These are phyloP conservation scores for Microbotryum silenes-acaulis DNA, from an alignment of 1,284 basidiomycete species.

Conservation along the genomic window DNA sequence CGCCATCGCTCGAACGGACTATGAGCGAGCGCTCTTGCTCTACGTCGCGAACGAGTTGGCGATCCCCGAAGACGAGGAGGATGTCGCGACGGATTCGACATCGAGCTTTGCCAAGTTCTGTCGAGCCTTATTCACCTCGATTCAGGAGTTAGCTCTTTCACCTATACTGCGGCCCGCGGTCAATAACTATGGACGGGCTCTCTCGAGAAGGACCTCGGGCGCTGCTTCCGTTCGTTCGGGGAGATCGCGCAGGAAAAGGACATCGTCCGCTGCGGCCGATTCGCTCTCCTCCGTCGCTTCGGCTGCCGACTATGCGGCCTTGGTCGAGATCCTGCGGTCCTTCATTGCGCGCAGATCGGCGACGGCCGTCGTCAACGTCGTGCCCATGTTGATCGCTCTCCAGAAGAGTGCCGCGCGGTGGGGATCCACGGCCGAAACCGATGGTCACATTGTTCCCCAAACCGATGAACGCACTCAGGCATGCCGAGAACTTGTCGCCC, in stretches of 20 bases:
- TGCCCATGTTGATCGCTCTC: conserved; percentile 77
- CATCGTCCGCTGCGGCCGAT: conserved; percentile 38
- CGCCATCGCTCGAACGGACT: conserved; percentile 64
- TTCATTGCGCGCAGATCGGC: conserved; percentile 64
- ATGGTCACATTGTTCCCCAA: too few species aligned
- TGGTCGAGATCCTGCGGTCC: conserved; percentile 60
- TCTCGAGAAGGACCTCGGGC: conserved; percentile 31
- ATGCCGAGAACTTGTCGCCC: too few species aligned
- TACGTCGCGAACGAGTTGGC: conserved; percentile 66
- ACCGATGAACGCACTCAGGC: too few species aligned
- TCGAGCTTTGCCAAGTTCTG: conserved; percentile 51
- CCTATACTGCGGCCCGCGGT: conserved; percentile 51
- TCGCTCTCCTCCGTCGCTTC: conserved; percentile 42
- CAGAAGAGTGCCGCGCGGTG: conserved; percentile 48
- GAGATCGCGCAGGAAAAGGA: conserved; percentile 36
- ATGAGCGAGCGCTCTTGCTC: conserved; percentile 59
- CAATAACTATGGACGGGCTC: conserved; percentile 42
- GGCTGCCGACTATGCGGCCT: conserved; percentile 67
- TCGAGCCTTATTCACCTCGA: conserved; percentile 65
- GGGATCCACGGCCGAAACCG: not conserved
- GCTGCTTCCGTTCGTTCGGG: conserved; percentile 10
- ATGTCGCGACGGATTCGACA: conserved; percentile 39
- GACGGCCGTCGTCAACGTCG: conserved; percentile 62
- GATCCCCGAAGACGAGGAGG: conserved; percentile 39
- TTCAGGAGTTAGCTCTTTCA: conserved; percentile 68